Evolutionary conservation across 257 asterid species (phyloP).

Genomic region (Verbascum thapsus): DNA sequence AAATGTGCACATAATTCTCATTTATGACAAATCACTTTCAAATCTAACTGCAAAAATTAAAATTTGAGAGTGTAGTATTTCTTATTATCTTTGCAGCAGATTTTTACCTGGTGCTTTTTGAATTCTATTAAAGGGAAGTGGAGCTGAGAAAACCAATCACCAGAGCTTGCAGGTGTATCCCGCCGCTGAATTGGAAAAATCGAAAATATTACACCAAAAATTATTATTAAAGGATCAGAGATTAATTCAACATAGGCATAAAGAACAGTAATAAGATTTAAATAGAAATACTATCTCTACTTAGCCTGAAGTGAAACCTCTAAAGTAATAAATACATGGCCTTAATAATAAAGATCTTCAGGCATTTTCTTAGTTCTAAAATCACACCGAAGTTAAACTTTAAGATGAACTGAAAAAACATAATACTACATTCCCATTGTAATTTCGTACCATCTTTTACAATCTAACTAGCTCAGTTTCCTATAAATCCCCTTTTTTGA

Average conservation of each 20-base stretch:
- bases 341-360: not conserved
- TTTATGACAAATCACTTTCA: constrained; percentile 9
- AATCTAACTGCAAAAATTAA: not conserved
- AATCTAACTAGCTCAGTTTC: not conserved
- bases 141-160: constrained; percentile 45
- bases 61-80: not conserved
- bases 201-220: constrained; percentile 21
- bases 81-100: not conserved
- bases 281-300: not conserved
- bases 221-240: not conserved
- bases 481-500: not conserved
- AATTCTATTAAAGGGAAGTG: constrained; percentile 49
- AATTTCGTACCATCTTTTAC: not conserved
- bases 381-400: not conserved
- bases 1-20: not conserved
- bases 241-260: constrained; percentile 2
- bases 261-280: not conserved
- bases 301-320: not conserved
- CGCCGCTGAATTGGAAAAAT: constrained; percentile 36
- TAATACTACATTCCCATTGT: not conserved
- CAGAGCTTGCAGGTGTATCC: constrained; percentile 36
- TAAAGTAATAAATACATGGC: constrained; percentile 4
- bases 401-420: not conserved
- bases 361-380: not conserved
- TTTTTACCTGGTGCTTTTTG: constrained; percentile 45